These are phyloP conservation scores for Tuber borchii DNA, from an alignment of 495 filamentous ascomycete genomes.

Conservation along the genomic window DNA sequence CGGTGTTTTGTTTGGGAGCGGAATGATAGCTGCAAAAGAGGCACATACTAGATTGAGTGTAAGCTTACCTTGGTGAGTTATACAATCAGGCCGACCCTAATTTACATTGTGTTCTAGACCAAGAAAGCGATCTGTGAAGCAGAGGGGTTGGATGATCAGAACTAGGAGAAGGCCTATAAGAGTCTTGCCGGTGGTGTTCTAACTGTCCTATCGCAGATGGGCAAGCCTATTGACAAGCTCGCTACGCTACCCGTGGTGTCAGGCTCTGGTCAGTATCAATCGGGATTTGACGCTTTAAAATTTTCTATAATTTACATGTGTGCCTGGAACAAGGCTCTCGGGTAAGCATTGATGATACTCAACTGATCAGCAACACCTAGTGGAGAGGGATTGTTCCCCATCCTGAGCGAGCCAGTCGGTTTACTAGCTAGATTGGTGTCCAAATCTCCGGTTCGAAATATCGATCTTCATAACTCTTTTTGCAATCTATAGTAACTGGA, in stretches of 20 bases:
- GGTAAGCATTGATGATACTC: no score
- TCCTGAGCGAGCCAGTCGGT: no score
- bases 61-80: slow-evolving; percentile 1
- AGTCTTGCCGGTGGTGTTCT: slow-evolving; percentile 84
- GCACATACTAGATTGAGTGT: slow-evolving; percentile 66
- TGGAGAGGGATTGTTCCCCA: no score
- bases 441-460: no score
- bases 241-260: slow-evolving; percentile 91
- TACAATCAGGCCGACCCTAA: slow-evolving; percentile 8
- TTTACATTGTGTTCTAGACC: slow-evolving; percentile 45
- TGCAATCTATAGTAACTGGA: no score
- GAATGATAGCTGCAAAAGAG: slow-evolving; percentile 92
- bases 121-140: slow-evolving; percentile 94
- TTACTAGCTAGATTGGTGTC: no score
- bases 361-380: no score
- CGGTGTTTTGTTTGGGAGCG: slow-evolving; percentile 80
- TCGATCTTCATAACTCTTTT: no score
- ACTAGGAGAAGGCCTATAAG: slow-evolving; percentile 98
- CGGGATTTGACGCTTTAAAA: neutral
- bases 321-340: no score
- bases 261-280: slow-evolving; percentile 60
- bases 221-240: slow-evolving; percentile 96
- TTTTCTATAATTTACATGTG: no score
- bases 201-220: slow-evolving; percentile 96
- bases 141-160: slow-evolving; percentile 73